phyloP scores from a whole-genome alignment of 306 rosid species.

The Cucurbita maxima region DNA sequence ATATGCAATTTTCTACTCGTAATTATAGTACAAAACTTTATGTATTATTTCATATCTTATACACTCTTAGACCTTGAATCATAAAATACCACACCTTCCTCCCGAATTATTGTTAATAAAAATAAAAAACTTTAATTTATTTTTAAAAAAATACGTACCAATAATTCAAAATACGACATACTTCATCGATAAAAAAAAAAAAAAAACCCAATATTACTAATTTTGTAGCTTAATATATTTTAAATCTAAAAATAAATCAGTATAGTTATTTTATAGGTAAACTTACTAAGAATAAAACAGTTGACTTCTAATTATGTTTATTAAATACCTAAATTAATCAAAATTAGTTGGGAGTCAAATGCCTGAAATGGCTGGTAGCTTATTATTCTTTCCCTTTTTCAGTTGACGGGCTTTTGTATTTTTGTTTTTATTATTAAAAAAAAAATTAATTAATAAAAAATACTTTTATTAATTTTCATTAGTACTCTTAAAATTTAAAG shows the following conservation, averaged over 20 bases:
- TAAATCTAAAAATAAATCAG: background rate
- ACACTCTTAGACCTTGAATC: too few relatives aligned
- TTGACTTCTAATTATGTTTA: background rate
- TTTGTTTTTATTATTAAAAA: too few relatives aligned
- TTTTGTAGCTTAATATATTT: background rate
- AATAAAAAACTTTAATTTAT: too few relatives aligned
- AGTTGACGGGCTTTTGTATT: background rate
- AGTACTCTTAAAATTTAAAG: too few relatives aligned
- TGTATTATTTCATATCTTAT: too few relatives aligned
- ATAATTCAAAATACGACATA: background rate
- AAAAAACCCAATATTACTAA: background rate
- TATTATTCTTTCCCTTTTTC: background rate
- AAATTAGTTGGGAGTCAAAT: background rate
- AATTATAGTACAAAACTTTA: too few relatives aligned
- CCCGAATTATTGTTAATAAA: too few relatives aligned
- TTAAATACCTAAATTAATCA: background rate
- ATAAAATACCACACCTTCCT: too few relatives aligned
- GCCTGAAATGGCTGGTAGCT: background rate
- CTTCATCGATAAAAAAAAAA: background rate
- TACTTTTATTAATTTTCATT: too few relatives aligned
- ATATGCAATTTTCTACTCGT: too few relatives aligned
- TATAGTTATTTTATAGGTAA: background rate
- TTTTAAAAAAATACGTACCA: too few relatives aligned
- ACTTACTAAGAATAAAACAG: background rate
- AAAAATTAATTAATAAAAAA: too few relatives aligned